Conservation (phyloP, 2,329 filamentous ascomycete genomes). For the Trichophyton equinum region DNA sequence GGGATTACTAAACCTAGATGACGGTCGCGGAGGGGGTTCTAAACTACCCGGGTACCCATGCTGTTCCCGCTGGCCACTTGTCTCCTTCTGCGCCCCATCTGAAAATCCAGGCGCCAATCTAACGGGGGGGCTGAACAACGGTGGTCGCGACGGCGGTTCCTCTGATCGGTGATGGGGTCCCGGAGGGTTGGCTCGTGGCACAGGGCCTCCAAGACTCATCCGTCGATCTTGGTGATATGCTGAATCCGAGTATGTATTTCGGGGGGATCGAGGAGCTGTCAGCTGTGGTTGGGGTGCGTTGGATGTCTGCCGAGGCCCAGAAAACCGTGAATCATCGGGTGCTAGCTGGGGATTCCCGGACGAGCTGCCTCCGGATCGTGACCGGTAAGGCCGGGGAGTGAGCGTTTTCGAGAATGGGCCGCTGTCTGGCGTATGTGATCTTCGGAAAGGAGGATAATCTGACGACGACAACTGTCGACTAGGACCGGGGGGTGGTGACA, state of each 20-base stretch:
- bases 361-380: conserved; percentile 25
- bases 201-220: conserved; percentile 33
- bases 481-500: conserved; percentile 33
- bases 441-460: conserved; percentile 51
- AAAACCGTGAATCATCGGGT: conserved; percentile 24
- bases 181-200: conserved; percentile 32
- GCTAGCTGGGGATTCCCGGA: conserved; percentile 10
- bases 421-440: conserved; percentile 63
- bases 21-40: conserved; percentile 19
- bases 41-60: conserved; percentile 20
- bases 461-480: conserved; percentile 37
- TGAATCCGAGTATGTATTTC: conserved; percentile 24
- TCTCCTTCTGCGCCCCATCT: conserved; percentile 17
- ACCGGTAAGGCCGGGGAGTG: conserved; percentile 25
- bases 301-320: conserved; percentile 19
- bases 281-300: conserved; percentile 17
- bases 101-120: conserved; percentile 19
- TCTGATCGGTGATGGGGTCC: conserved; percentile 19
- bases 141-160: conserved; percentile 22
- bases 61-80: conserved; percentile 16
- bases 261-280: conserved; percentile 25
- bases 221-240: conserved; percentile 27
- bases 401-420: conserved; percentile 38
- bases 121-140: conserved; percentile 26
- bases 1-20: conserved; percentile 22